Conservation (phyloP, 2,329 filamentous ascomycete species). For the Trichoderma cornu-damae region DNA sequence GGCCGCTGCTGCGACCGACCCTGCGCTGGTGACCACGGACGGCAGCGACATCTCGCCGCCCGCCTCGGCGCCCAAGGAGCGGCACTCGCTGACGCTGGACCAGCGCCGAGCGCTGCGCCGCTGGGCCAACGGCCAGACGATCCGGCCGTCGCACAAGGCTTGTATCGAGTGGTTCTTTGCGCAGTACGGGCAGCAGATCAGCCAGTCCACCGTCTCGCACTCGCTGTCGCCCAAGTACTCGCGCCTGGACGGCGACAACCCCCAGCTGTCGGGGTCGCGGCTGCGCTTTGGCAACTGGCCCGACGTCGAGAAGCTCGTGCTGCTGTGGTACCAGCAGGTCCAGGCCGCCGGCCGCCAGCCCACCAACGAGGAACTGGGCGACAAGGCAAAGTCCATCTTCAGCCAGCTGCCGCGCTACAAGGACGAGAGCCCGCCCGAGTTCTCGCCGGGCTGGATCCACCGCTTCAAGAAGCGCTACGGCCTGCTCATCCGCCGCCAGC, state of each 20-base stretch:
- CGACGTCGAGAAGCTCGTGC: constrained; percentile 55
- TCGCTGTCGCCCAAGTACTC: constrained; percentile 58
- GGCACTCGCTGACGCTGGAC: constrained; percentile 57
- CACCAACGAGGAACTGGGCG: constrained; percentile 57
- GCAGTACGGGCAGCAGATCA: constrained; percentile 56
- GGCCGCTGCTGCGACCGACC: constrained; percentile 37
- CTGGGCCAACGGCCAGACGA: constrained; percentile 54
- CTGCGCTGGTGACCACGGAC: constrained; percentile 33
- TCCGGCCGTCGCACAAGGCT: constrained; percentile 55
- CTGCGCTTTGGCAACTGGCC: constrained; percentile 61
- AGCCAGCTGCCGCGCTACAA: constrained; percentile 55
- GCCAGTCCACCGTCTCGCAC: constrained; percentile 59
- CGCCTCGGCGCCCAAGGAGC: constrained; percentile 39
- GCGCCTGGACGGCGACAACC: constrained; percentile 54
- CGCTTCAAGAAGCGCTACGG: constrained; percentile 61
- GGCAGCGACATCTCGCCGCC: constrained; percentile 14
- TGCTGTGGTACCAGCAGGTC: constrained; percentile 51
- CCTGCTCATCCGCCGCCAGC: constrained; percentile 52
- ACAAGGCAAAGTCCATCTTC: constrained; percentile 58
- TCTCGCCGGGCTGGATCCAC: constrained; percentile 60
- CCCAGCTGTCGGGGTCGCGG: constrained; percentile 57
- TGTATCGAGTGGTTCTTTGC: constrained; percentile 59
- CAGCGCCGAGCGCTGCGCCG: constrained; percentile 56
- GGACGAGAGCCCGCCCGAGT: constrained; percentile 55
- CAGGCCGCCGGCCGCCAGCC: constrained; percentile 51